Evolutionary conservation across 23 red algal genomes (phyloP), one percentile per base, ranked within the genome.

Genomic region (Agarophyton chilense): DNA sequence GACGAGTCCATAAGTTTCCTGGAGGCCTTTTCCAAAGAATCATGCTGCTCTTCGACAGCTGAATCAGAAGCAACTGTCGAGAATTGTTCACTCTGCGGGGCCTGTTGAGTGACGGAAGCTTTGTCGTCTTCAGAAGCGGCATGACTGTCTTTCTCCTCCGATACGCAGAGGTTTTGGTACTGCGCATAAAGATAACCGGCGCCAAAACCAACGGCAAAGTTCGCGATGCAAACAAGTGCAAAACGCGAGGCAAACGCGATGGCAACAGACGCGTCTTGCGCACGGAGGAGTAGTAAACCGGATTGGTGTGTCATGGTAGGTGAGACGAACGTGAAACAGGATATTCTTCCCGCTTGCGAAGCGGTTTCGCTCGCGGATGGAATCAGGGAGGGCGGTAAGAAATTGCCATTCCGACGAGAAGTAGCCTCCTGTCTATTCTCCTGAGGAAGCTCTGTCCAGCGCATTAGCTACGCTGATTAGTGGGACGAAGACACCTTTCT

Each of bases 171-270:
- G 68, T 84, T 84, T 33, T 42, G 80, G 55, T 68, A 84, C 6
- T 67, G 57, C 2, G 80, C 57, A 33, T 62, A 51, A 40, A 68
- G 35, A 35, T 58, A 52, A 57, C 80, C 57, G 12, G 61, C 61
- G 31, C 80, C 80, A 65, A 89, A 89, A 54, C 85, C 85, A 19
- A 89, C 41, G 3, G 71, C 71, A 51, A 89, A 71, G 51, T 89
- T 89, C 40, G 73, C 71, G 49, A 89, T 61, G 49, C 82, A 87
- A 52, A 58, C 50, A 80, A 80, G 77, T 3, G 77, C 75, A 80
- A 80, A 58, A 40, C 77, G 77, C 0, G 77, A 80, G 24, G 68
- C 68, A 74, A 74, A 74, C 68, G 68, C 68, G 43, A 74, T 74
- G 21, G 68, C 68, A 25, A 29, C 68, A 74, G 68, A 49, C 40